Evolutionary conservation across 2,329 filamentous ascomycete species (phyloP).

Genomic region (Aspergillus sp.): DNA sequence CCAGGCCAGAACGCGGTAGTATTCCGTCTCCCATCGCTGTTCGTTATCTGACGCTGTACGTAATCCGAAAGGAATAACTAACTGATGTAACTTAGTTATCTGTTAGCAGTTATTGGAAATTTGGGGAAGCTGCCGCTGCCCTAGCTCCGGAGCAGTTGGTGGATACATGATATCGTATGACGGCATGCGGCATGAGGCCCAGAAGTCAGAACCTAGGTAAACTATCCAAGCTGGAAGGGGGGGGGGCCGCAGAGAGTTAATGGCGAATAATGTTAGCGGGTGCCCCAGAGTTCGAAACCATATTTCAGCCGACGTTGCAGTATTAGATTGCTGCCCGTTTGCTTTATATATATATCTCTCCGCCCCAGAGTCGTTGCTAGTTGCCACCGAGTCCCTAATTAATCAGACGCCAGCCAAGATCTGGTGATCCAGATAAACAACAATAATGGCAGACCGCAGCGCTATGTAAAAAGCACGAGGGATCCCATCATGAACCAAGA

Average conservation of each 20-base stretch:
- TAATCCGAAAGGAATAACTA: neutral
- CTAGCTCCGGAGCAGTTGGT: neutral
- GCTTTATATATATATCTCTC: too few species aligned
- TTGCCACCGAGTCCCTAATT: too few species aligned
- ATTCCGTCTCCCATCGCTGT: neutral
- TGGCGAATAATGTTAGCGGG: neutral
- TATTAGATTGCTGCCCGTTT: too few species aligned
- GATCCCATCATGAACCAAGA: neutral
- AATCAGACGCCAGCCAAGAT: too few species aligned
- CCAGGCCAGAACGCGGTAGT: too few species aligned
- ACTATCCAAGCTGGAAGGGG: too few species aligned
- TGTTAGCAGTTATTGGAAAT: neutral
- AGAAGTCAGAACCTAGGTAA: neutral
- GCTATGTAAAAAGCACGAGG: neutral
- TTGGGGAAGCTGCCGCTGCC: neutral
- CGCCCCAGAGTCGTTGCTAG: too few species aligned
- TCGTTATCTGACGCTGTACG: conserved; percentile 8
- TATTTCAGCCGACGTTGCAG: neutral
- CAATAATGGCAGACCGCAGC: too few species aligned
- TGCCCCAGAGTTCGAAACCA: neutral
- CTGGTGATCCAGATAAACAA: too few species aligned
- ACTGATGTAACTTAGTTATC: neutral
- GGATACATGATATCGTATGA: neutral
- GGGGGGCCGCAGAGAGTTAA: too few species aligned
- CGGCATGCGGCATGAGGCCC: neutral